A percentile compares a stretch with the other conserved stretches of the same genome.
Conservation (phyloP, 768 basidiomycete species). For the Cyclocybe cylindracea region DNA sequence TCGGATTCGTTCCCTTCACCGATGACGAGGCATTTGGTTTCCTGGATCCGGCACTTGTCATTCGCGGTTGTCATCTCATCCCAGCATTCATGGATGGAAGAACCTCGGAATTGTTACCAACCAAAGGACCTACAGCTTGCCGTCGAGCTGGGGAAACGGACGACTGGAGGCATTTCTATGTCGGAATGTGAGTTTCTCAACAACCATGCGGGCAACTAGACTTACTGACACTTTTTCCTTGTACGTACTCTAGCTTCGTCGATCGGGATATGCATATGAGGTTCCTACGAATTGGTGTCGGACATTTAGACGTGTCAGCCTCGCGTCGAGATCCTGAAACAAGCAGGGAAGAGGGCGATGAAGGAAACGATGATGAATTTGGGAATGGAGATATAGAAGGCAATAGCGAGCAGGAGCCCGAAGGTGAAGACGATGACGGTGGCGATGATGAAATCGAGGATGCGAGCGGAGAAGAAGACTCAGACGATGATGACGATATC, state of each 20-base stretch:
- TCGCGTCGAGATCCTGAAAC: no score
- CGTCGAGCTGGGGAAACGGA: constrained; percentile 1
- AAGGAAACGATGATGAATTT: no score
- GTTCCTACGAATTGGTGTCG: constrained; percentile 6
- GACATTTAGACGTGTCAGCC: constrained; percentile 17
- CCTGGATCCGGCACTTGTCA: constrained; percentile 30
- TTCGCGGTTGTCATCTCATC: constrained; percentile 34
- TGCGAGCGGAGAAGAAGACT: not conserved
- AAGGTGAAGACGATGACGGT: constrained; percentile 1
- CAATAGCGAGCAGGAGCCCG: not conserved
- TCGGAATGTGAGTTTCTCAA: constrained; percentile 35
- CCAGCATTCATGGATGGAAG: constrained; percentile 28
- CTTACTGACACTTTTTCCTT: not conserved
- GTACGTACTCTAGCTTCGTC: constrained; percentile 36
- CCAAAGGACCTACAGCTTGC: not conserved
- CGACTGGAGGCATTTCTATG: constrained; percentile 33
- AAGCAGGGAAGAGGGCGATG: no score
- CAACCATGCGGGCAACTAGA: not conserved
- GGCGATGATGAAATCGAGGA: not conserved
- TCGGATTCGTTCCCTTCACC: constrained; percentile 33
- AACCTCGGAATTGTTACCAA: not conserved
- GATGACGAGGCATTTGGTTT: constrained; percentile 32
- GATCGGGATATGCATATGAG: constrained; percentile 39
- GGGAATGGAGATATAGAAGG: constrained; percentile 1
- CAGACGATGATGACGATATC: not conserved